A percentile compares a stretch with the other conserved stretches of the same genome.
phyloP scores from a whole-genome alignment of 805 yeast genomes.

The Tetrapisispora namnaoensis region DNA sequence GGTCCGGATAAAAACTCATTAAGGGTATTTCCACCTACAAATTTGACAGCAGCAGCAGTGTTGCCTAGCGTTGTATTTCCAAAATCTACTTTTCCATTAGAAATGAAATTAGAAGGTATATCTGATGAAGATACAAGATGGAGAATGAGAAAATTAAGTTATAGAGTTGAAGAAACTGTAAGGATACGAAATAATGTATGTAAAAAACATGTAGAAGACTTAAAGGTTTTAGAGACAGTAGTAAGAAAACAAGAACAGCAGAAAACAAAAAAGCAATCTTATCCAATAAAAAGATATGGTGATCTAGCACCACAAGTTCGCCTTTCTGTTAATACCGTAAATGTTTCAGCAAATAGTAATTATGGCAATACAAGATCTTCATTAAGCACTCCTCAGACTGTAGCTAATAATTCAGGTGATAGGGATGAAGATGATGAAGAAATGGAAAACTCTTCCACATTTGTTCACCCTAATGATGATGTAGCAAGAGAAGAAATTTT shows the following conservation, averaged over 20 bases:
- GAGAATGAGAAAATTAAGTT: conserved; percentile 82
- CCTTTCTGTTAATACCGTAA: conserved; percentile 24
- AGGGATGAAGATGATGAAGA: conserved; percentile 29
- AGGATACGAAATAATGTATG: conserved; percentile 54
- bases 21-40: conserved; percentile 93
- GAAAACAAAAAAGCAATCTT: conserved; percentile 23
- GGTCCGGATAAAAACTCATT: conserved; percentile 81
- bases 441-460: conserved; percentile 17
- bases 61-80: conserved; percentile 88
- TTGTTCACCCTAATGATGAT: conserved; percentile 30
- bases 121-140: conserved; percentile 54
- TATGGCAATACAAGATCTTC: background rate
- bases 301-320: conserved; percentile 32
- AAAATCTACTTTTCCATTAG: conserved; percentile 77
- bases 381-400: background rate
- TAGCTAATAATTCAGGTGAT: conserved; percentile 2
- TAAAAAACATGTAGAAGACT: conserved; percentile 42
- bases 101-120: conserved; percentile 68
- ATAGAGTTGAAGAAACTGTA: conserved; percentile 84
- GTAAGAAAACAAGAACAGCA: conserved; percentile 32
- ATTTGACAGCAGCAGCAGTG: conserved; percentile 74
- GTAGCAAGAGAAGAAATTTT: conserved; percentile 27
- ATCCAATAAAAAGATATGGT: conserved; percentile 29
- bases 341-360: background rate
- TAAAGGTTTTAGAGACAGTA: conserved; percentile 27